Base-by-base conservation (phyloP, 805 yeast species). In the Komagataella pseudopastoris region DNA sequence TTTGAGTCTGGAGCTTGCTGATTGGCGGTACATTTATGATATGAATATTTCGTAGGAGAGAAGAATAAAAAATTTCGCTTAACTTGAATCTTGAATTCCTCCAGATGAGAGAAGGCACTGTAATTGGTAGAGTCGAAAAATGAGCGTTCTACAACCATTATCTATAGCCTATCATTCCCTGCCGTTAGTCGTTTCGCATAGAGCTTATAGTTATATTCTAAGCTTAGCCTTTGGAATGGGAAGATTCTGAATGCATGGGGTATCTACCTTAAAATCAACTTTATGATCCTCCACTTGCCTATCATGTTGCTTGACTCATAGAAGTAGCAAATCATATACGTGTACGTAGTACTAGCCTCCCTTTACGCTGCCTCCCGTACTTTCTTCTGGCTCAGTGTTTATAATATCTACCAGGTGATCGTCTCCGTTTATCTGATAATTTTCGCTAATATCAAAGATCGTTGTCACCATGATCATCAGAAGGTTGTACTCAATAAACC, bases 1-100 rank as follows among this genome's bases (percentile, higher is more conserved):
- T 56, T 81, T 77, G 58, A 80, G 72, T 56, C 74, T 72, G n/a
- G 68, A 72, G 52, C 77, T 68, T 17, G 77, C 75, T 6, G 63
- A 52, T 55, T 52, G 10, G 24, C 59, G 47, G 44, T 16, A 47
- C 17, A 47, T 18, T 39, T 23, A 20, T 8, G 50, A 30, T 36
- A 22, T 46, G 39, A 48, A 18, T n/a, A 48, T 17, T 16, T n/a
- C 23, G 12, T 6, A 48, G 39, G 22, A 7, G 23, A 10, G 44
- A 20, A 47, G 49, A 16, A 17, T 22, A 22, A 12, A 17, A 18
- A n/a, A 36, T 48, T 16, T 55, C 53, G 51, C 45, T 55, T 56
- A 5, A 55, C 43, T 50, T 20, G 50, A 49, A 10, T 44, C 50
- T 44, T 44, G 51, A 36, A 54, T 44, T 45, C 47, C 30, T 24